Percentiles rank a stretch among this genome's conserved stretches.
phyloP scores from a whole-genome alignment of 2,329 filamentous ascomycete species.

The Fusarium sp. region DNA sequence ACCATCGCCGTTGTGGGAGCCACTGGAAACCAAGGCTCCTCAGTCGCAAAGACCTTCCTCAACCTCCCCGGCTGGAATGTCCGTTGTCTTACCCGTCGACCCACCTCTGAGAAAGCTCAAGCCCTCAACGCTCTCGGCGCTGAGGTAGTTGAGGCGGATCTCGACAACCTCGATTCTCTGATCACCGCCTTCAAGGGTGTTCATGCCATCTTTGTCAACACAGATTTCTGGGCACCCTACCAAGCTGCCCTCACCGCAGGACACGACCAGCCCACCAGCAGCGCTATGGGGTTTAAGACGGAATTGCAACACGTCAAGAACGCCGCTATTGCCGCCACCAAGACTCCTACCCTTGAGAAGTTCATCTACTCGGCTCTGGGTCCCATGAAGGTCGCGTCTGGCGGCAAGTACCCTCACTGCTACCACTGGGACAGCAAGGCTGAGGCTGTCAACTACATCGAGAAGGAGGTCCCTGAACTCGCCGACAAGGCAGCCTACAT shows the following conservation, averaged over 20 bases:
- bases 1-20: slow-evolving; percentile 58
- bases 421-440: slow-evolving; percentile 65
- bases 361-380: slow-evolving; percentile 64
- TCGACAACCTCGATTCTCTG: slow-evolving; percentile 55
- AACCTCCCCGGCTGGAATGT: slow-evolving; percentile 53
- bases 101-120: slow-evolving; percentile 53
- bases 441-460: slow-evolving; percentile 59
- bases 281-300: slow-evolving; percentile 55
- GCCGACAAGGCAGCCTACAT: slow-evolving; percentile 53
- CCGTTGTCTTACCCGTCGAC: slow-evolving; percentile 59
- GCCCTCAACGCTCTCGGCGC: slow-evolving; percentile 53
- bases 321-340: slow-evolving; percentile 62
- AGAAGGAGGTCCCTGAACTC: slow-evolving; percentile 53
- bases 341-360: slow-evolving; percentile 52
- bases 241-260: slow-evolving; percentile 51
- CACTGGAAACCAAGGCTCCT: slow-evolving; percentile 61
- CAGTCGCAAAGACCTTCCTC: slow-evolving; percentile 59
- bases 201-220: slow-evolving; percentile 63
- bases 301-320: slow-evolving; percentile 65
- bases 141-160: slow-evolving; percentile 58
- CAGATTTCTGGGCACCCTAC: slow-evolving; percentile 64
- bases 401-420: slow-evolving; percentile 55
- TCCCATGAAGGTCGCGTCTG: slow-evolving; percentile 57
- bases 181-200: slow-evolving; percentile 55
- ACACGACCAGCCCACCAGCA: slow-evolving; percentile 49